Conservation (phyloP, 2,329 filamentous ascomycete species). For the Myriosclerotinia duriaeana region DNA sequence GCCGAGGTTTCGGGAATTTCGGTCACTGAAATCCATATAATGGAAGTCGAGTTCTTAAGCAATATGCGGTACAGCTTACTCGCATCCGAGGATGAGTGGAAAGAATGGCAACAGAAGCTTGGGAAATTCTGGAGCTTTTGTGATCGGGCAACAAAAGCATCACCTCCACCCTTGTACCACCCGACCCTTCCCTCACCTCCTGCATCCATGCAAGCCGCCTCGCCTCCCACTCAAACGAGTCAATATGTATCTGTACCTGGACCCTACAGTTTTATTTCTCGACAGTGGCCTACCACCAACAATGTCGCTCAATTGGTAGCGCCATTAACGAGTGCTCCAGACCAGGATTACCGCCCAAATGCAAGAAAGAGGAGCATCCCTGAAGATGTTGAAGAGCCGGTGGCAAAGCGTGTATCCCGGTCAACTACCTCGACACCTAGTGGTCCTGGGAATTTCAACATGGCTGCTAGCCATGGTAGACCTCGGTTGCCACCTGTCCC, state of each 20-base stretch:
- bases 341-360: constrained; percentile 41
- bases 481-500: constrained; percentile 64
- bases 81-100: constrained; percentile 83
- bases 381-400: constrained; percentile 53
- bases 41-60: constrained; percentile 99
- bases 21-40: constrained; percentile 93
- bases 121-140: constrained; percentile 75
- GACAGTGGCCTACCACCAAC: constrained; percentile 41
- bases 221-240: constrained; percentile 45
- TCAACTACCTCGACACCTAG: constrained; percentile 20
- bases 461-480: constrained; percentile 26
- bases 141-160: constrained; percentile 35
- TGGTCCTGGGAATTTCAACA: constrained; percentile 24
- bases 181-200: constrained; percentile 53
- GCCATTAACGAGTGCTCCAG: constrained; percentile 40
- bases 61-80: constrained; percentile 96
- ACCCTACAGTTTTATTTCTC: constrained; percentile 35
- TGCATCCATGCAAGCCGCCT: constrained; percentile 48
- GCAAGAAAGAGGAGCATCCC: constrained; percentile 60
- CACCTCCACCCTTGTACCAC: constrained; percentile 42
- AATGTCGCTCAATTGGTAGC: constrained; percentile 41
- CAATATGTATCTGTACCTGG: constrained; percentile 42
- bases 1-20: constrained; percentile 94
- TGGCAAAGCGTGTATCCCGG: constrained; percentile 49
- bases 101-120: constrained; percentile 79